Percentiles rank a stretch among this genome's conserved stretches.
Evolutionary conservation across 2,329 filamentous ascomycete species (phyloP).

Genomic region (Dothistroma septosporum): DNA sequence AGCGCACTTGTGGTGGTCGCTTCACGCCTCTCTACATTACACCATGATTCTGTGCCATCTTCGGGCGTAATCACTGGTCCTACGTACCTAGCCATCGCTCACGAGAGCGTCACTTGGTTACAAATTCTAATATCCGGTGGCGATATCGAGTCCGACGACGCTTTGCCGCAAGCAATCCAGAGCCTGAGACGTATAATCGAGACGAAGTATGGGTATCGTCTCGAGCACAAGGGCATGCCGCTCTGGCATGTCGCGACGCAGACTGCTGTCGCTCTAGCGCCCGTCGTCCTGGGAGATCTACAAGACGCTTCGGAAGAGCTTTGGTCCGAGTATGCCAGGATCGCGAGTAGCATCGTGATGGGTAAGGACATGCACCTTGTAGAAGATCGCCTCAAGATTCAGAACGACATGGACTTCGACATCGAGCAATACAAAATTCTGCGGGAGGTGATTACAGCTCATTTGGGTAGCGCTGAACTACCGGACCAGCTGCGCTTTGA

Average conservation of each 20-base stretch:
- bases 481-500: slow-evolving; percentile 62
- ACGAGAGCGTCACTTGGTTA: slow-evolving; percentile 70
- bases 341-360: slow-evolving; percentile 37
- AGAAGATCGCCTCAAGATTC: slow-evolving; percentile 39
- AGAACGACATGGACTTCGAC: slow-evolving; percentile 75
- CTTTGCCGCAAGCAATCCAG: slow-evolving; percentile 61
- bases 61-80: slow-evolving; percentile 48
- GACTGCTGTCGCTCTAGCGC: slow-evolving; percentile 64
- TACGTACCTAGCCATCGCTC: slow-evolving; percentile 86
- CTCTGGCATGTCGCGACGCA: slow-evolving; percentile 79
- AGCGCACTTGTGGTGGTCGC: slow-evolving; percentile 62
- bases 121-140: slow-evolving; percentile 58
- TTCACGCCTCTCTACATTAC: slow-evolving; percentile 66
- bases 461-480: slow-evolving; percentile 63
- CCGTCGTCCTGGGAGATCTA: slow-evolving; percentile 51
- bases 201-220: slow-evolving; percentile 75
- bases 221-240: slow-evolving; percentile 64
- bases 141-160: slow-evolving; percentile 58
- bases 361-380: slow-evolving; percentile 36
- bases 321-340: slow-evolving; percentile 54
- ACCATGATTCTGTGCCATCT: slow-evolving; percentile 49
- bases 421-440: slow-evolving; percentile 68
- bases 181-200: slow-evolving; percentile 66
- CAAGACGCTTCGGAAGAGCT: slow-evolving; percentile 18
- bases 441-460: slow-evolving; percentile 67